A percentile compares a stretch with the other conserved stretches of the same genome.
Conservation (phyloP, 2,329 filamentous ascomycete species). For the Anthostomella pinea region DNA sequence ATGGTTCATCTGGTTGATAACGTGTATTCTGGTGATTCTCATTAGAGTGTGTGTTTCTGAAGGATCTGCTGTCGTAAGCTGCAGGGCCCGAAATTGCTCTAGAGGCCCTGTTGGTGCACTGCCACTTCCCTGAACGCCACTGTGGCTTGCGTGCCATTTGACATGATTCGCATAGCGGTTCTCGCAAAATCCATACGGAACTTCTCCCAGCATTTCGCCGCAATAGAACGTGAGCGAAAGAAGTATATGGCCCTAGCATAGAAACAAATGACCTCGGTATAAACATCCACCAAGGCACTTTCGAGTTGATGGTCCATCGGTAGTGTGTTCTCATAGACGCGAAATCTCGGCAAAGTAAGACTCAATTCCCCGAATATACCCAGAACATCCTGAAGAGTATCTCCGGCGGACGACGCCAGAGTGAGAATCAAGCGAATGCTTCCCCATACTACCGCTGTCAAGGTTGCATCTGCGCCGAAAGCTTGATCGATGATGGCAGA, state of each 20-base stretch:
- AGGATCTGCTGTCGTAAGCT: too few relatives aligned
- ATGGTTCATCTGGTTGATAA: too few relatives aligned
- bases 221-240: conserved; percentile 27
- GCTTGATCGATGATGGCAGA: conserved; percentile 26
- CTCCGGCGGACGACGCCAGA: conserved; percentile 21
- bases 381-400: conserved; percentile 25
- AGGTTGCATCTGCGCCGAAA: conserved; percentile 25
- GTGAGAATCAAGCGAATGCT: conserved; percentile 26
- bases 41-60: too few relatives aligned
- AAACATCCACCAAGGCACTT: conserved; percentile 28
- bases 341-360: conserved; percentile 27
- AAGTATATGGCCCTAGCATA: conserved; percentile 32
- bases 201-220: conserved; percentile 22
- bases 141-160: too few relatives aligned
- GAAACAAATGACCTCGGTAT: conserved; percentile 32
- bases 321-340: conserved; percentile 25
- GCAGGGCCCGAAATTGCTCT: too few relatives aligned
- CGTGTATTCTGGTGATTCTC: too few relatives aligned
- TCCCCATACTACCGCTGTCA: conserved; percentile 30
- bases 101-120: too few relatives aligned
- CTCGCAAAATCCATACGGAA: conserved; percentile 22
- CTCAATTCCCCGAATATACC: conserved; percentile 31
- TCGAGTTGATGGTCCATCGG: conserved; percentile 26
- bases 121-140: too few relatives aligned
- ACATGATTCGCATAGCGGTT: conserved; percentile 19